These are phyloP conservation scores for Alternaria sp. DNA, from an alignment of 2,329 filamentous ascomycete species.

Conservation along the genomic window DNA sequence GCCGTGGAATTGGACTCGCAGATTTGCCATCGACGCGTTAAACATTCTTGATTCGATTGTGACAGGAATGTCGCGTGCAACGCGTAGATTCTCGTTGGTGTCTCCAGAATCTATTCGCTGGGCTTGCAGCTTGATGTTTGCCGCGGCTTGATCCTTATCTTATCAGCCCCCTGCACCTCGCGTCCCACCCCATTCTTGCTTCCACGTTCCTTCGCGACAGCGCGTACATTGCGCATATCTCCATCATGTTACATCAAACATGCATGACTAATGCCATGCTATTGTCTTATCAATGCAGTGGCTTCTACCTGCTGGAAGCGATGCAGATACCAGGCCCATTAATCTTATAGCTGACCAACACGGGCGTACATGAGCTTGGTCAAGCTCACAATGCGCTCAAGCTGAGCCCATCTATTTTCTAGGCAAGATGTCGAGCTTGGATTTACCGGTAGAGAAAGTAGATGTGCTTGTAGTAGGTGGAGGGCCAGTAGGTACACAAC, in stretches of 20 bases:
- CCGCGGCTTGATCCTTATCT: constrained; percentile 6
- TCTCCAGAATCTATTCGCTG: too few relatives aligned
- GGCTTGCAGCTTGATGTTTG: background rate
- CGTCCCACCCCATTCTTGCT: constrained; percentile 4
- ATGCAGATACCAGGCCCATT: background rate
- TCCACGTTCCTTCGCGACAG: constrained; percentile 4
- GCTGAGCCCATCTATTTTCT: background rate
- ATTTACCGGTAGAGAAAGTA: constrained; percentile 16
- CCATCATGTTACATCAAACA: background rate
- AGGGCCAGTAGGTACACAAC: constrained; percentile 53
- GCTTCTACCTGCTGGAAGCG: too few relatives aligned
- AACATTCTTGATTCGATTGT: rapidly evolving
- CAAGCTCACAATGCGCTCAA: background rate
- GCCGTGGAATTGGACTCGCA: background rate
- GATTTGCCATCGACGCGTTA: background rate
- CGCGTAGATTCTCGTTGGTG: rapidly evolving
- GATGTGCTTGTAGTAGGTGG: constrained; percentile 43
- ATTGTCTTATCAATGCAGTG: constrained; percentile 1
- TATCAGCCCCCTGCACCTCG: constrained; percentile 1
- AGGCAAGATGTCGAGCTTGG: constrained; percentile 13
- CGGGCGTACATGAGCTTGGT: background rate
- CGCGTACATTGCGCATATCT: background rate
- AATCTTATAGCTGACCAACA: constrained; percentile 10
- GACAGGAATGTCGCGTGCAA: background rate
- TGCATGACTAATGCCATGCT: background rate